Base-by-base conservation (phyloP, 305 asterid species). In the Solanum hybrid region DNA sequence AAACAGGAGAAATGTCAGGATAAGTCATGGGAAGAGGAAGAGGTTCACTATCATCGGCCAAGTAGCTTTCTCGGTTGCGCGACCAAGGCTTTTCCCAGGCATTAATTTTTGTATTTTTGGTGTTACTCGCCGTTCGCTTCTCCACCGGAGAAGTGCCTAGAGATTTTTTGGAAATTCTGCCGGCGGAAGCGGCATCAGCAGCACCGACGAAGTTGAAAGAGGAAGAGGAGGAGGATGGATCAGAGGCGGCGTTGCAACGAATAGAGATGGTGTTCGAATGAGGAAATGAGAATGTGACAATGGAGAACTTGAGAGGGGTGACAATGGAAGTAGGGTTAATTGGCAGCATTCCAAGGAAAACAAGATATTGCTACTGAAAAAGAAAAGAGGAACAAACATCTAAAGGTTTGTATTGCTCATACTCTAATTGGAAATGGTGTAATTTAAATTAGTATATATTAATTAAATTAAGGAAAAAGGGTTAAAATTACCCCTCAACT, bases 11-110 rank as follows among this genome's bases (percentile, higher is more conserved):
- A 51, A 94, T 56, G 85, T 92, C 91, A 14, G 98, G 98, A 87
- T 92, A 92, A 34, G 98, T 95, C 98, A 95, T 94, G 6, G 98
- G 98, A 66, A 96, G 97, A 87, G 98, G 98, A 78, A 95, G 93
- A 85, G 94, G 94, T 42, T 96, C 98, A 26, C 17, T 90, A 81
- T 93, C 93, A 66, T 93, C 95, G 15, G 92, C 85, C 91, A 96
- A 91, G 88, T 96, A 96, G 92, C 98, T 96, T 91, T 95, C 98
- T 5, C 97, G 90, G 86, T 94, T 90, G 10, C 96, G 92, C 69
- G 97, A 95, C 98, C 98, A 96, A 81, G 69, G 69, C 40, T 88
- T 94, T 92, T 93, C 97, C 88, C 92, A 95, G 10, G 95, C 96
- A 89, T 93, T 93, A 26, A 89, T 90, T 90, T 94, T 92, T 7